These are phyloP conservation scores for Fusarium stilboides DNA, from an alignment of 2,329 filamentous ascomycete species.

Conservation along the genomic window DNA sequence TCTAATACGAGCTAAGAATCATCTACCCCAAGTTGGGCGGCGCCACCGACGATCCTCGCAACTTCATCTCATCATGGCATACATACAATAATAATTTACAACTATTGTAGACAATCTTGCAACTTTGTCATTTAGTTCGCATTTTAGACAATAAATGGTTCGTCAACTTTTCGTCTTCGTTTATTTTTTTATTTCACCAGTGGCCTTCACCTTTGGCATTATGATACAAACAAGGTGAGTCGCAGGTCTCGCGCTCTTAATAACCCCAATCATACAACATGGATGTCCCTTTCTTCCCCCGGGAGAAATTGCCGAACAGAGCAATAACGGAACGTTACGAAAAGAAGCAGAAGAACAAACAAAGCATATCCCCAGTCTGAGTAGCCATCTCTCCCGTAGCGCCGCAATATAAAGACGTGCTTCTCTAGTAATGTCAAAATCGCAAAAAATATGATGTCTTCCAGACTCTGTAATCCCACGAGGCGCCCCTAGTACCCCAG, in stretches of 20 bases:
- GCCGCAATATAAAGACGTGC: slow-evolving; percentile 40
- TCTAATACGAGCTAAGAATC: background rate
- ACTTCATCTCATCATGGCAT: background rate
- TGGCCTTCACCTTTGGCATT: slow-evolving; percentile 23
- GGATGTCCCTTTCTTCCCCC: slow-evolving; percentile 20
- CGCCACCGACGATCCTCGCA: slow-evolving; percentile 2
- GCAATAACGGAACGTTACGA: slow-evolving; percentile 13
- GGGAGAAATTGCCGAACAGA: slow-evolving; percentile 25
- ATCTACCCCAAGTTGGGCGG: background rate
- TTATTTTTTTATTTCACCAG: slow-evolving; percentile 17
- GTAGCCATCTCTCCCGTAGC: slow-evolving; percentile 36
- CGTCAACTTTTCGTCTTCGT: slow-evolving; percentile 24
- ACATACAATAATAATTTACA: background rate
- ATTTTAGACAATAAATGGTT: background rate
- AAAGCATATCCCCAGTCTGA: slow-evolving; percentile 26
- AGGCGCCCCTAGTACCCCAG: slow-evolving; percentile 34
- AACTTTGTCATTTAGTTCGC: background rate
- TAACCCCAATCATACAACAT: slow-evolving; percentile 42
- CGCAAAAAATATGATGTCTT: slow-evolving; percentile 20
- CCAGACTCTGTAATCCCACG: slow-evolving; percentile 26
- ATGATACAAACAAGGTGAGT: slow-evolving; percentile 38
- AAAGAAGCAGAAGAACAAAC: slow-evolving; percentile 16
- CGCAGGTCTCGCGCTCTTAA: slow-evolving; percentile 9
- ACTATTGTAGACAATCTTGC: no score
- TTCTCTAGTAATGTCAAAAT: slow-evolving; percentile 44